Conservation (phyloP, 345 rosid species). For the Eucalyptus cloeziana region DNA sequence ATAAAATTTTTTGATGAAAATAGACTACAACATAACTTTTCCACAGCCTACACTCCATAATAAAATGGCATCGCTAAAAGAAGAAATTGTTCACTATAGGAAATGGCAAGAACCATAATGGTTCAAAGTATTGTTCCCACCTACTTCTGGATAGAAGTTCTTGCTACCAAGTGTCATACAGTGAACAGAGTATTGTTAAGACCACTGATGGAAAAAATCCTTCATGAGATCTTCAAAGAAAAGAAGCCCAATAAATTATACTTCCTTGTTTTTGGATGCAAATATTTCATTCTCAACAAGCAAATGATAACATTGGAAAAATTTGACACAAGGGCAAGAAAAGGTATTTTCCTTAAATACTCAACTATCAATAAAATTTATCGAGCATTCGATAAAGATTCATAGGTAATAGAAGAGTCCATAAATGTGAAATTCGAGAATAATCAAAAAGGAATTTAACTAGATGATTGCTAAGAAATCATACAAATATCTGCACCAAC, state of each 20-base stretch:
- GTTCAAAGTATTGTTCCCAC: not conserved
- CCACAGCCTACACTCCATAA: not conserved
- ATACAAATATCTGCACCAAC: not conserved
- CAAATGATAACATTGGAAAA: not conserved
- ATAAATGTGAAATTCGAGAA: not conserved
- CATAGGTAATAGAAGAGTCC: not conserved
- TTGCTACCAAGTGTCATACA: not conserved
- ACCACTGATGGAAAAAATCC: not conserved
- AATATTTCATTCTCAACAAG: not conserved
- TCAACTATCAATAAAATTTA: not conserved
- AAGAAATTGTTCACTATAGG: not conserved
- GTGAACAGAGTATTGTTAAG: rapidly evolving
- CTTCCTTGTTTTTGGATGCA: not conserved
- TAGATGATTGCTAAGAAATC: not conserved
- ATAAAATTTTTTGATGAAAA: not conserved
- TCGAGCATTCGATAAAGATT: not conserved
- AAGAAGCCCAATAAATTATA: not conserved
- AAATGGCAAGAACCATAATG: not conserved
- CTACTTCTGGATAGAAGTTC: not conserved
- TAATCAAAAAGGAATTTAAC: not conserved
- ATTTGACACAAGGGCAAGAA: not conserved
- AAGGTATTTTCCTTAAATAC: not conserved
- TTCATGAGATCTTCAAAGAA: not conserved
- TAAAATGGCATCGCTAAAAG: not conserved
- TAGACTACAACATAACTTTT: not conserved